phyloP scores from a whole-genome alignment of 768 basidiomycete genomes.

The Inosperma sp. region DNA sequence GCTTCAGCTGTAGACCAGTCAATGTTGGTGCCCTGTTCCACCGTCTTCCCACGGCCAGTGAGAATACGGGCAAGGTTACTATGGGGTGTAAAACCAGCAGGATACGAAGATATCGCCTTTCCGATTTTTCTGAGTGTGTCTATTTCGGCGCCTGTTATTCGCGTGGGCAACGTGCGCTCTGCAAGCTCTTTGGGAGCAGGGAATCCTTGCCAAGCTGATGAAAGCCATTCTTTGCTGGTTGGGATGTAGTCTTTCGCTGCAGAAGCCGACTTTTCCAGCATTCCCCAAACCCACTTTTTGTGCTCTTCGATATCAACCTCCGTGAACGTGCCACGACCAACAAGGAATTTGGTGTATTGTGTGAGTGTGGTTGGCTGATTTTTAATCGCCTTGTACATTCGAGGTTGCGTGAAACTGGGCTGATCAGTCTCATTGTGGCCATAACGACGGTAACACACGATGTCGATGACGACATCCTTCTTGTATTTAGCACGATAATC shows the following conservation, averaged over 20 bases:
- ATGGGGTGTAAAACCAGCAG: slow-evolving; percentile 81
- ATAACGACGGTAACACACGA: slow-evolving; percentile 97
- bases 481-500: slow-evolving; percentile 98
- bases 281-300: slow-evolving; percentile 99
- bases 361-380: slow-evolving; percentile 90
- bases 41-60: slow-evolving; percentile 76
- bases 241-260: slow-evolving; percentile 94
- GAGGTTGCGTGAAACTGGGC: slow-evolving; percentile 96
- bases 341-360: slow-evolving; percentile 87
- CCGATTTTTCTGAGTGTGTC: slow-evolving; percentile 80
- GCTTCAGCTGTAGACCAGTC: slow-evolving; percentile 99
- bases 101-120: slow-evolving; percentile 81
- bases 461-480: slow-evolving; percentile 97
- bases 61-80: slow-evolving; percentile 94
- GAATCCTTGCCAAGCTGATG: slow-evolving; percentile 97
- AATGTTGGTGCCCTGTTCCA: slow-evolving; percentile 87
- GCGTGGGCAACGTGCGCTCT: slow-evolving; percentile 87
- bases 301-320: slow-evolving; percentile 97
- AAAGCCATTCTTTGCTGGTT: slow-evolving; percentile 94
- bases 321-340: slow-evolving; percentile 89
- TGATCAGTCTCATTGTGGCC: slow-evolving; percentile 99
- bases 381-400: slow-evolving; percentile 97
- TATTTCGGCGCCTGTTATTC: slow-evolving; percentile 75
- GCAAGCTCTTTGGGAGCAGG: slow-evolving; percentile 95
- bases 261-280: slow-evolving; percentile 95